Evolutionary conservation across 1,139 yeast genomes (phyloP), one percentile per base, ranked within the genome.

Genomic region (Zygoascus hellenicus): DNA sequence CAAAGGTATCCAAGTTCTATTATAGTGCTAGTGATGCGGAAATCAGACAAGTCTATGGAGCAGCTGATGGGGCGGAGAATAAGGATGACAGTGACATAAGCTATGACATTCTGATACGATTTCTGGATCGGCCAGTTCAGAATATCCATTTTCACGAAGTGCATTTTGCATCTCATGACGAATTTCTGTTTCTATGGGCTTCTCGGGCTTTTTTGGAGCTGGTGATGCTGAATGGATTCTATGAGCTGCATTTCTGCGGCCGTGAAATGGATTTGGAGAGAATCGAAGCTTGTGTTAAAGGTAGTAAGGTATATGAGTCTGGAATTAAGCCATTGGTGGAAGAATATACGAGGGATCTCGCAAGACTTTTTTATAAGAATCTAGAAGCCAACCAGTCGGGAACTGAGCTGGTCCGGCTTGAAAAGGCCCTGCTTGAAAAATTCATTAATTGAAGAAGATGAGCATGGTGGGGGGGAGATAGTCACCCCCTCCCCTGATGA

Each of bases 161-260:
- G 9, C 47, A 22, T 38, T 29, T 42, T 48, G 11, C 56, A 61
- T 60, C 34, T 5, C 55, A 56, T 29, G 61, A 55, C 43, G 55
- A 57, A 44, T 58, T 61, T 30, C 46, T 60, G 15, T 53, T 51
- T 30, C 51, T 60, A 14, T 46, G 57, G 31, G 62, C 64, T 11
- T 43, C 57, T 32, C 55, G 53, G 35, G 58, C 55, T 10, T 58
- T 52, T 30, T 51, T 60, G 32, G 50, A 48, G 35, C 51, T 52
- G 7, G 54, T 47, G 3, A 51, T 46, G 39, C 53, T 49, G n/a
- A 36, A 42, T 11, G 60, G 54, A 5, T 53, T 50, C 42, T 52
- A 52, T 37, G 59, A 54, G 36, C 48, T 59, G 34, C 57, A 56
- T 32, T 51, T 51, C 30, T 48, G 51, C 10, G 55, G 48, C 19